These are phyloP conservation scores for Sporobolomyces pararoseus DNA, from an alignment of 768 basidiomycete species.

Conservation along the genomic window DNA sequence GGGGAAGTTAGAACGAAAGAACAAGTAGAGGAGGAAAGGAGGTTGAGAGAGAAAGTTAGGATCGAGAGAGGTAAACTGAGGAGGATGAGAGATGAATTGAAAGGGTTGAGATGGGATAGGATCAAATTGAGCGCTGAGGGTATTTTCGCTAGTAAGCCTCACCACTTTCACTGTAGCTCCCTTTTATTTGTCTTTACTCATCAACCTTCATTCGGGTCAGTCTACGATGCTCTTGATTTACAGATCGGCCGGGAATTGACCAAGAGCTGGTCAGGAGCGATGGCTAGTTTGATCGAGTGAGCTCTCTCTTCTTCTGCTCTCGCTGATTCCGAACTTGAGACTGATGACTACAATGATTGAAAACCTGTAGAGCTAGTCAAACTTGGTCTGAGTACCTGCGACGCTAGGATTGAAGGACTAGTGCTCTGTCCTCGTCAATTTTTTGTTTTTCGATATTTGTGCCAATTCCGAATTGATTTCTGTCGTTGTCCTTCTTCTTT, in stretches of 20 bases:
- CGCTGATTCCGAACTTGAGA: no score
- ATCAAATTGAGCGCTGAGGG: conserved; percentile 11
- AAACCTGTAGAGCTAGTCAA: background rate
- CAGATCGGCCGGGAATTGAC: background rate
- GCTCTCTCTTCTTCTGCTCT: background rate
- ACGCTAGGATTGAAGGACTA: no score
- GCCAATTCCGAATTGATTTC: no score
- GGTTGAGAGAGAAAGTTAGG: conserved; percentile 3
- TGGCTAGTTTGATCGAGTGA: conserved; percentile 15
- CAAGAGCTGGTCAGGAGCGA: background rate
- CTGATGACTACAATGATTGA: no score
- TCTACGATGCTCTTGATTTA: conserved; percentile 27
- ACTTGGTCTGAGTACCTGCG: conserved; percentile 1
- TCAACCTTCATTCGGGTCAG: no score
- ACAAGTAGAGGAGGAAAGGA: conserved; percentile 1
- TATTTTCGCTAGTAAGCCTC: conserved; percentile 17
- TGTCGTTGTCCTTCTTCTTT: no score
- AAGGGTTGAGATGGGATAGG: conserved; percentile 1
- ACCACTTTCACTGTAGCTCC: no score
- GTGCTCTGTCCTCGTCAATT: no score
- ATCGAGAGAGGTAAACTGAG: conserved; percentile 1
- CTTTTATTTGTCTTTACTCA: no score
- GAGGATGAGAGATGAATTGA: background rate
- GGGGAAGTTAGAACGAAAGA: background rate
- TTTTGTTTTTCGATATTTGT: no score